Base-by-base conservation (phyloP, 331 rosid genomes). In the Dryas integrifolia region DNA sequence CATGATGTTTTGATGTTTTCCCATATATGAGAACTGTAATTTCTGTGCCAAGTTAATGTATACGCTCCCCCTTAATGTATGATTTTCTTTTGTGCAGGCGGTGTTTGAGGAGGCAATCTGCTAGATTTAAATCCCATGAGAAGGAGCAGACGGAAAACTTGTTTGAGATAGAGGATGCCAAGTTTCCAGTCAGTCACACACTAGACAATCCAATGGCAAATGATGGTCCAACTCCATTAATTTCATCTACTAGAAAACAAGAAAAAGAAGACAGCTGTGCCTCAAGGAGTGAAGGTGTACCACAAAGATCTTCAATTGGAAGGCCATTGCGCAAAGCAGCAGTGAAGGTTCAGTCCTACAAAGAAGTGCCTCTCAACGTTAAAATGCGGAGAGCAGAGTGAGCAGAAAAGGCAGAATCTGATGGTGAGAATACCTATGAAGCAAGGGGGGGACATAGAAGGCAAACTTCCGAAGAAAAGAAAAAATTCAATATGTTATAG, bases 261-360 rank as follows among this genome's bases (percentile, higher is more conserved):
- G 87, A 63, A 69, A 69, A 50, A 61, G 86, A 73, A 79, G 74
- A 84, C 65, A 76, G 21, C 38, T 68, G 67, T 49, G 46, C 10
- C 57, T 59, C 60, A 55, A 82, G 75, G 67, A 70, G 73, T 18
- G 86, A 83, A 78, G 72, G 51, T 7, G 35, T 35, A 18, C 30
- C 76, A 9, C 82, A 79, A 55, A 82, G 90, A 66, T 66, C 73
- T 77, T 89, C 96, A 43, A 70, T 91, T 8, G 96, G 96, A 82
- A 91, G 90, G 72, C 92, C 97, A 3, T 12, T 70, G 72, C 75
- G 87, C 59, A 86, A 76, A 67, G 96, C 96, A 57, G 87, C 58
- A 16, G 87, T 49, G 81, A 89, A 85, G 84, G 85, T 86, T 67
- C 91, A 88, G 30, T 84, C 97, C 58, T 85, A 84, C 87, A 91